Conservation (phyloP, 2,329 filamentous ascomycete species). For the Monilinia fructigena region DNA sequence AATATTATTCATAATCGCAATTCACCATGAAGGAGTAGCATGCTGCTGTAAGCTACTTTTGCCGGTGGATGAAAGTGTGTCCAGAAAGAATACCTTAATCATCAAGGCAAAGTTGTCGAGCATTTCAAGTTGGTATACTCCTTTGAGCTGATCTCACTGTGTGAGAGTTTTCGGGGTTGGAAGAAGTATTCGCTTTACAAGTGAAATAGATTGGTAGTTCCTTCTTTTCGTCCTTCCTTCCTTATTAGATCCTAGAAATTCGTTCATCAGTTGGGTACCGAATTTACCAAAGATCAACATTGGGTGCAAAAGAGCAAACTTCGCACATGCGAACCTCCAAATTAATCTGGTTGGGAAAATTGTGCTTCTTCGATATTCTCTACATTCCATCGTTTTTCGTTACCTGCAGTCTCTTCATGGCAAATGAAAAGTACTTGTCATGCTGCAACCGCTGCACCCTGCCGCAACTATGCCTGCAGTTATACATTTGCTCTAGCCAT, state of each 20-base stretch:
- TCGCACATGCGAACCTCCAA: not conserved
- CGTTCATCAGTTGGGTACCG: not conserved
- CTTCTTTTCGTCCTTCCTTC: too few species aligned
- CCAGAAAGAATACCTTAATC: not conserved
- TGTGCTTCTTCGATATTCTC: not conserved
- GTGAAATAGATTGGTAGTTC: not conserved
- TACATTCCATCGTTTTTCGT: not conserved
- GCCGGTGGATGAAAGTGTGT: not conserved
- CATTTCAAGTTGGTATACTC: too few species aligned
- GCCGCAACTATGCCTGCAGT: not conserved
- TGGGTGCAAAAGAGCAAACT: not conserved
- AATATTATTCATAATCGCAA: not conserved
- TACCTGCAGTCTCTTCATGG: not conserved
- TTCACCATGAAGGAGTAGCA: not conserved
- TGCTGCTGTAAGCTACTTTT: not conserved
- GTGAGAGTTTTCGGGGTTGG: not conserved
- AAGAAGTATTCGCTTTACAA: not conserved
- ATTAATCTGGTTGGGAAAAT: too few species aligned
- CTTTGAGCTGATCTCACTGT: not conserved
- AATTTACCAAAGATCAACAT: not conserved
- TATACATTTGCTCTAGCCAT: not conserved
- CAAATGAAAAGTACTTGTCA: not conserved
- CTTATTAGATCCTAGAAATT: not conserved
- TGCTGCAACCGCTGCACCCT: not conserved
- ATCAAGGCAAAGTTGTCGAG: not conserved